Percentiles rank a stretch among this genome's conserved stretches.
Evolutionary conservation across 2,329 filamentous ascomycete genomes (phyloP).

Genomic region (Fusarium sp.): DNA sequence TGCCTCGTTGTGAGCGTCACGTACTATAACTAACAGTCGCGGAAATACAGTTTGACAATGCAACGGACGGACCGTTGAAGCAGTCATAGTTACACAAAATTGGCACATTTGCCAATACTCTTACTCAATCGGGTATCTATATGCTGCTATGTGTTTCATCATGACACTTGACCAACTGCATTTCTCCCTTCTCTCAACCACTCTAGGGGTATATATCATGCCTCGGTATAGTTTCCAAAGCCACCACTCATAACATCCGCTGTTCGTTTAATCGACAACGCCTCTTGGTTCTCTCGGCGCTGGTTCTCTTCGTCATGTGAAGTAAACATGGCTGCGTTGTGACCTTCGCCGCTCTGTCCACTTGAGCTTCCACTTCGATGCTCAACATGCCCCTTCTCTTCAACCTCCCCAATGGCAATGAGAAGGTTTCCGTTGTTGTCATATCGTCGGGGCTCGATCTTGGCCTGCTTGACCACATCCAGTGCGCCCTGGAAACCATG

Average conservation of each 20-base stretch:
- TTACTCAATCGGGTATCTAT: slow-evolving; percentile 26
- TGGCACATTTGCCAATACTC: not conserved
- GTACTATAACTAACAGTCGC: not conserved
- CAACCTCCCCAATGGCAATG: slow-evolving; percentile 55
- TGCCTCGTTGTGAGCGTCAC: not conserved
- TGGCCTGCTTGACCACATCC: slow-evolving; percentile 50
- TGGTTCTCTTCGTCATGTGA: slow-evolving; percentile 49
- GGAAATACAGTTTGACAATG: slow-evolving; percentile 9
- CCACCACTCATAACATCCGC: not conserved
- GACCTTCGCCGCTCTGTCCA: slow-evolving; percentile 28
- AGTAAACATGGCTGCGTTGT: slow-evolving; percentile 43
- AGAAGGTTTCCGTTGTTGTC: slow-evolving; percentile 68
- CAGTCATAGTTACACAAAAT: not conserved
- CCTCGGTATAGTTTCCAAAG: not conserved
- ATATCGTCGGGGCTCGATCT: slow-evolving; percentile 63
- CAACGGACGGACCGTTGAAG: not conserved
- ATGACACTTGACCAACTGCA: not conserved
- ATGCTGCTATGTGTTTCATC: slow-evolving; percentile 6
- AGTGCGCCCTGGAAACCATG: slow-evolving; percentile 50
- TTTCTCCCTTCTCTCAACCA: not conserved
- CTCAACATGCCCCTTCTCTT: slow-evolving; percentile 48
- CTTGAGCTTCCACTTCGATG: slow-evolving; percentile 44
- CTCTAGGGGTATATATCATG: slow-evolving; percentile 7
- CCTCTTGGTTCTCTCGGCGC: slow-evolving; percentile 30
- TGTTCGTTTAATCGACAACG: not conserved